A percentile compares a stretch with the other conserved stretches of the same genome.
Evolutionary conservation across 192 early-diverging fungal species (phyloP).

Genomic region (Dissophora globulifera): DNA sequence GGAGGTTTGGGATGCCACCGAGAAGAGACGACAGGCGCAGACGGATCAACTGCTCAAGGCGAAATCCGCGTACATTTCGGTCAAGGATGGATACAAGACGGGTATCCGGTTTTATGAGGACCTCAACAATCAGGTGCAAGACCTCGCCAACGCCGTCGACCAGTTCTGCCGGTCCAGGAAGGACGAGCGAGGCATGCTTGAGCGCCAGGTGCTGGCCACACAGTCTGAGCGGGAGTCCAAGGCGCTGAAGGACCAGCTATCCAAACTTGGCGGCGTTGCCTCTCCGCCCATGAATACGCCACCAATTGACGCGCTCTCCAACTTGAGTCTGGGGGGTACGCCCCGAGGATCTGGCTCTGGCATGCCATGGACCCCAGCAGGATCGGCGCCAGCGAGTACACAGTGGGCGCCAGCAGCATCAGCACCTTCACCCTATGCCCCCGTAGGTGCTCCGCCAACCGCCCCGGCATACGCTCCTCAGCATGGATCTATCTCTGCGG

Average conservation of each 20-base stretch:
- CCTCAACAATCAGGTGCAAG: slow-evolving; percentile 66
- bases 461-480: slow-evolving; percentile 41
- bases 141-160: slow-evolving; percentile 61
- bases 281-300: slow-evolving; percentile 9
- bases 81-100: slow-evolving; percentile 68
- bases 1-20: slow-evolving; percentile 73
- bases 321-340: slow-evolving; percentile 13
- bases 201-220: slow-evolving; percentile 60
- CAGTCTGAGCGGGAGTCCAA: slow-evolving; percentile 70
- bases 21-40: slow-evolving; percentile 70
- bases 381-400: background rate
- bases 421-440: slow-evolving; percentile 11
- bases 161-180: slow-evolving; percentile 69
- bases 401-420: slow-evolving; percentile 24
- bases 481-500: background rate
- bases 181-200: slow-evolving; percentile 69
- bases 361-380: no score
- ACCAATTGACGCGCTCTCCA: slow-evolving; percentile 27
- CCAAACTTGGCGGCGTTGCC: slow-evolving; percentile 40
- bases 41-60: slow-evolving; percentile 75
- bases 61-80: slow-evolving; percentile 70
- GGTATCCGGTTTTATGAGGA: slow-evolving; percentile 79
- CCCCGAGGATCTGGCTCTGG: slow-evolving; percentile 1
- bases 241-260: slow-evolving; percentile 69
- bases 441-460: slow-evolving; percentile 23